Evolutionary conservation across 225 moss, liverwort and hornwort species (phyloP).

Genomic region (Physcomitrium patens): DNA sequence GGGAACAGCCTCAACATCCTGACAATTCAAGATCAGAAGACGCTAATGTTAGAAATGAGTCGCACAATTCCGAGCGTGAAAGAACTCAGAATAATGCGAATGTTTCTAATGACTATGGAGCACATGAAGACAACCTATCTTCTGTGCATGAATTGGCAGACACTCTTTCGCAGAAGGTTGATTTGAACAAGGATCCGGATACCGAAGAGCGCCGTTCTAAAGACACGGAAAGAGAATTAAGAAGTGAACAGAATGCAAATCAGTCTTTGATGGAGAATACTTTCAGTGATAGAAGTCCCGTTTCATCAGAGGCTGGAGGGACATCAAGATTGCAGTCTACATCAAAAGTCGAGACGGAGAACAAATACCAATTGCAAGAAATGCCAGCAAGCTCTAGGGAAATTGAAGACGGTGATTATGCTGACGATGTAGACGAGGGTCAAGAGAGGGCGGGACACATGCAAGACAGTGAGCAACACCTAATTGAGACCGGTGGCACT

Average conservation of each 20-base stretch:
- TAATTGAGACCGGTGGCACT: slow-evolving; percentile 22
- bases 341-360: slow-evolving; percentile 33
- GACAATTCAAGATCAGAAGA: slow-evolving; percentile 32
- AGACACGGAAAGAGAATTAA: slow-evolving; percentile 29
- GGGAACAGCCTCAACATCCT: slow-evolving; percentile 41
- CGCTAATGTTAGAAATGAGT: slow-evolving; percentile 28
- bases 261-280: slow-evolving; percentile 36
- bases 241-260: slow-evolving; percentile 33
- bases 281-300: slow-evolving; percentile 41
- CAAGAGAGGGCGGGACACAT: slow-evolving; percentile 25
- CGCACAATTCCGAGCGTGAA: slow-evolving; percentile 32
- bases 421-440: slow-evolving; percentile 37
- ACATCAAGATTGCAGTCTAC: slow-evolving; percentile 34
- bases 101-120: slow-evolving; percentile 29
- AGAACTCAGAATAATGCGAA: slow-evolving; percentile 21
- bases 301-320: slow-evolving; percentile 38
- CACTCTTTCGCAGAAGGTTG: slow-evolving; percentile 50
- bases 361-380: slow-evolving; percentile 30
- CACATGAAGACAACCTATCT: slow-evolving; percentile 21
- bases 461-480: slow-evolving; percentile 24
- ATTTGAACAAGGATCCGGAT: slow-evolving; percentile 49
- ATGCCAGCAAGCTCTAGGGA: slow-evolving; percentile 38
- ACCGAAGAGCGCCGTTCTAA: slow-evolving; percentile 44
- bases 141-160: slow-evolving; percentile 41
- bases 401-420: slow-evolving; percentile 25